phyloP scores from a whole-genome alignment of 805 yeast genomes.

The Candida nanaspora region DNA sequence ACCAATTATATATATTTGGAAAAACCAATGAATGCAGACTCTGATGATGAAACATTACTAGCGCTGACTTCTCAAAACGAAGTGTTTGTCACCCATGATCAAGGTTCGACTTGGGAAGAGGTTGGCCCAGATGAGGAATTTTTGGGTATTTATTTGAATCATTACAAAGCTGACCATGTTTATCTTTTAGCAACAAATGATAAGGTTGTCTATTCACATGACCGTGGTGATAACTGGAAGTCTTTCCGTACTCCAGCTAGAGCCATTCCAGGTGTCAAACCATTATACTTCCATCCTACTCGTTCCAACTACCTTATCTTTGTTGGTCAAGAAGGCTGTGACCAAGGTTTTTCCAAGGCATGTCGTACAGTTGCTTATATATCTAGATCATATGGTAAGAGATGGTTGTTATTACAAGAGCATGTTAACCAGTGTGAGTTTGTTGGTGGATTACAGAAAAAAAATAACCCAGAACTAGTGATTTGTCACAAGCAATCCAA shows the following conservation, averaged over 20 bases:
- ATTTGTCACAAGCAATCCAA: conserved; percentile 48
- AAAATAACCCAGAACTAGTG: conserved; percentile 42
- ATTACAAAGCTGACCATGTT: conserved; percentile 45
- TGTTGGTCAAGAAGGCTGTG: conserved; percentile 58
- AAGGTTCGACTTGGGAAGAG: conserved; percentile 48
- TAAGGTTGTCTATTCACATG: conserved; percentile 49
- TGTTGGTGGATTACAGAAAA: conserved; percentile 40
- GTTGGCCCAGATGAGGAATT: conserved; percentile 41
- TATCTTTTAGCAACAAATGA: conserved; percentile 42
- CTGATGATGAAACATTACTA: conserved; percentile 56
- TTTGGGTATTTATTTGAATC: conserved; percentile 48
- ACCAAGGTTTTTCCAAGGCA: conserved; percentile 28
- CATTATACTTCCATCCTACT: conserved; percentile 59
- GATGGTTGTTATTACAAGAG: conserved; percentile 50
- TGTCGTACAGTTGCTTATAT: conserved; percentile 56
- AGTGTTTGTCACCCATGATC: conserved; percentile 64
- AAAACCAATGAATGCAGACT: conserved; percentile 31
- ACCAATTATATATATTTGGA: conserved; percentile 55
- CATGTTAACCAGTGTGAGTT: conserved; percentile 60
- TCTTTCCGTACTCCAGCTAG: conserved; percentile 47
- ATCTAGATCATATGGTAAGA: conserved; percentile 59
- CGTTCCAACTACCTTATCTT: conserved; percentile 58
- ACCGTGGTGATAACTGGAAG: conserved; percentile 60
- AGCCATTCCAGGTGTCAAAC: conserved; percentile 32
- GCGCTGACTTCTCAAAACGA: conserved; percentile 47